Percentiles rank a stretch among this genome's conserved stretches.
These are phyloP conservation scores for Yamadazyma olivae DNA, from an alignment of 805 yeast genomes.

Conservation along the genomic window DNA sequence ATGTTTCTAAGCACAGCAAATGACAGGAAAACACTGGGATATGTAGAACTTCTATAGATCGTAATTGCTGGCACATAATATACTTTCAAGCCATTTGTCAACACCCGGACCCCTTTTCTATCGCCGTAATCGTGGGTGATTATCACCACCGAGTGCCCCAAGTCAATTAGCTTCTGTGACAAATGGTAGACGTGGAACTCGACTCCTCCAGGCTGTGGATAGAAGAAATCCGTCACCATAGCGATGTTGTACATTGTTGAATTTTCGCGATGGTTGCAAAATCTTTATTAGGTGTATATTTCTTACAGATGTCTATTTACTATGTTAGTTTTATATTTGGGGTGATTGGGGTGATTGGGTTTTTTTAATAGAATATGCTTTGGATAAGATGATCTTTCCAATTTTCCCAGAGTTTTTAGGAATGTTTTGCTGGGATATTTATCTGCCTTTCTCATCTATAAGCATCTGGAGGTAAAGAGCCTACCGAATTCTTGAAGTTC, in stretches of 20 bases:
- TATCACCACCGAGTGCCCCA: conserved; percentile 83
- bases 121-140: conserved; percentile 87
- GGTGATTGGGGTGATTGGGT: too few species aligned
- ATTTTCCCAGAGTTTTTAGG: too few species aligned
- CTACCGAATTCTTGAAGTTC: conserved; percentile 68
- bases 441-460: conserved; percentile 18
- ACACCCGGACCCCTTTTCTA: conserved; percentile 74
- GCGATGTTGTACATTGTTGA: conserved; percentile 27
- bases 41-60: conserved; percentile 77
- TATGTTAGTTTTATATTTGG: too few species aligned
- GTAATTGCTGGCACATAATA: conserved; percentile 84
- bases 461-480: conserved; percentile 44
- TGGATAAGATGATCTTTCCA: too few species aligned
- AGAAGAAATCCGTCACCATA: conserved; percentile 96
- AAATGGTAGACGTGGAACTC: conserved; percentile 93
- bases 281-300: not conserved
- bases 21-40: conserved; percentile 85
- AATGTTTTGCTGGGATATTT: too few species aligned
- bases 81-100: conserved; percentile 89
- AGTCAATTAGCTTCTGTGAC: conserved; percentile 72
- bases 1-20: conserved; percentile 86
- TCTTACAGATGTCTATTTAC: too few species aligned
- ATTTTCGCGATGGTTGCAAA: conserved; percentile 4
- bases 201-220: conserved; percentile 98
- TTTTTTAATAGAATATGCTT: too few species aligned